Conservation (phyloP, 116 monocot genomes). For the Iris pallida region DNA sequence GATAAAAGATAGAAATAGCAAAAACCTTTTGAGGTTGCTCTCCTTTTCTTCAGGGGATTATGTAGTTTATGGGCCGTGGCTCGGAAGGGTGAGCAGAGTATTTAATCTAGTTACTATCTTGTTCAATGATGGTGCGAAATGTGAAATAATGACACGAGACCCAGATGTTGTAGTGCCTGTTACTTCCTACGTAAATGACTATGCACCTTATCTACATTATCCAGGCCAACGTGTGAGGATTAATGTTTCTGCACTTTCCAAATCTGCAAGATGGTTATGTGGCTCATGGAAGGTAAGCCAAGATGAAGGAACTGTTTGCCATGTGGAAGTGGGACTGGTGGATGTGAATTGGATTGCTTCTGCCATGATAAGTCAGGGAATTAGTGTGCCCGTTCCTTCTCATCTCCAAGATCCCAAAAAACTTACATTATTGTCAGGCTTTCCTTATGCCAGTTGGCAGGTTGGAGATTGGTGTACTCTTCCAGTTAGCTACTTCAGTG, state of each 20-base stretch:
- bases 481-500: constrained; percentile 22
- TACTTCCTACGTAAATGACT: constrained; percentile 34
- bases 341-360: constrained; percentile 64
- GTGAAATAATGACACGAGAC: constrained; percentile 42
- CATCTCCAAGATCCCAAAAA: constrained; percentile 39
- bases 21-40: constrained; percentile 41
- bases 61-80: constrained; percentile 59
- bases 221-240: constrained; percentile 54
- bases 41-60: constrained; percentile 49
- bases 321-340: constrained; percentile 45
- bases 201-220: constrained; percentile 41
- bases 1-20: constrained; percentile 44
- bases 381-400: constrained; percentile 25
- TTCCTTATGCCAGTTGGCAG: constrained; percentile 58
- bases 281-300: constrained; percentile 30
- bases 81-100: constrained; percentile 48
- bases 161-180: constrained; percentile 35
- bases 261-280: constrained; percentile 56
- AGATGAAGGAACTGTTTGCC: constrained; percentile 46
- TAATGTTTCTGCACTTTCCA: constrained; percentile 20
- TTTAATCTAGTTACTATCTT: constrained; percentile 48
- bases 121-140: constrained; percentile 52
- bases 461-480: constrained; percentile 76
- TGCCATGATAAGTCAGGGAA: constrained; percentile 17
- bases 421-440: constrained; percentile 52